Evolutionary conservation across 345 rosid genomes (phyloP), one percentile per base, ranked within the genome.

Genomic region (Populus simonii): DNA sequence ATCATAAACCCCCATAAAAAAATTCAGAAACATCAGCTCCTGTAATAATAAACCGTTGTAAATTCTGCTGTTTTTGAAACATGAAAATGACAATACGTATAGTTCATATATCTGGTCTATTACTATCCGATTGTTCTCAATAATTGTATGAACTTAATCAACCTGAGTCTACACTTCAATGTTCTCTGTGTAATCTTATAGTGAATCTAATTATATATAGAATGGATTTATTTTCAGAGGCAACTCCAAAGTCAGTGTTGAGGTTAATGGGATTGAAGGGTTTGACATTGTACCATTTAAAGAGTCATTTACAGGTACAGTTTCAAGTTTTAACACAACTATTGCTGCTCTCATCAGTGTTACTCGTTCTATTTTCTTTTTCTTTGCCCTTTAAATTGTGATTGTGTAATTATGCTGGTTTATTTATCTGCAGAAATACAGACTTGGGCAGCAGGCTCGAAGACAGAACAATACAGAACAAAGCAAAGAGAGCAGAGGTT

Each of bases 231-330:
- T 41, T 59, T 63, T 4, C 80, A 95, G 99, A 90, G 78, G 99
- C 99, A 57, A 95, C 99, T 66, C 99, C 99, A 29, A 95, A 95
- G 74, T 86, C 98, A 1, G 98, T 93, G 76, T 69, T 92, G 79
- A 90, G 91, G 78, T 25, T 93, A 45, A 95, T 95, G 99, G 99
- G 98, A 41, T 74, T 92, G 57, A 95, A 95, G 84, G 99, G 99
- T 38, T 87, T 95, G 84, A 95, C 99, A 38, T 70, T 93, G 81
- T 95, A 92, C 82, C 99, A 95, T 86, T 85, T 93, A 75, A 95
- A 93, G 87, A 93, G 98, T 82, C 99, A 95, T 85, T 81, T 95
- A 63, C 99, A 95, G 99, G 99, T 92, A 66, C 25, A 27, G 17
- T 33, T n/a, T 18, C 8, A 35, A 27, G 17, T 33, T n/a, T 27